These are phyloP conservation scores for Penicillium corylophilum DNA, from an alignment of 2,329 filamentous ascomycete species.

Conservation along the genomic window DNA sequence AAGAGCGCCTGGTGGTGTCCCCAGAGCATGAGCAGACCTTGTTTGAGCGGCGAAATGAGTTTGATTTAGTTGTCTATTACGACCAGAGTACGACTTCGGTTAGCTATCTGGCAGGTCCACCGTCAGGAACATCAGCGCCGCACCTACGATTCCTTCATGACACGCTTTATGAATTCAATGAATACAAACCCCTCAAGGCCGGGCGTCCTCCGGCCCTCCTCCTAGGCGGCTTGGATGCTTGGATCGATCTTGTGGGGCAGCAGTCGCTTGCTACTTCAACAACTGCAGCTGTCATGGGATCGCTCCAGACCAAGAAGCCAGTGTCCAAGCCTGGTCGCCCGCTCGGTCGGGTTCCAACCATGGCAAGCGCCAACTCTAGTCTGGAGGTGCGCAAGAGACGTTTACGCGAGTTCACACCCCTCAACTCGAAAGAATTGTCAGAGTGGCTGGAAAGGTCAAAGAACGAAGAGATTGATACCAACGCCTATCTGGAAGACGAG, in stretches of 20 bases:
- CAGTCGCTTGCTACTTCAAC: conserved; percentile 61
- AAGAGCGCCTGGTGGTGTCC: conserved; percentile 50
- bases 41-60: conserved; percentile 71
- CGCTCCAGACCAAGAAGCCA: conserved; percentile 39
- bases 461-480: conserved; percentile 59
- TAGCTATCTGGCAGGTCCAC: conserved; percentile 54
- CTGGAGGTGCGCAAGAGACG: conserved; percentile 57
- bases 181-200: conserved; percentile 66
- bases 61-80: conserved; percentile 87
- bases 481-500: conserved; percentile 41
- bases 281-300: conserved; percentile 52
- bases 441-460: conserved; percentile 76
- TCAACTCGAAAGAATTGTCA: conserved; percentile 77
- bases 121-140: conserved; percentile 46
- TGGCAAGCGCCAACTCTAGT: conserved; percentile 51
- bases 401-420: conserved; percentile 63
- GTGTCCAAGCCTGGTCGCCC: conserved; percentile 46
- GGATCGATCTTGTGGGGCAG: conserved; percentile 77
- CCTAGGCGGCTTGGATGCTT: conserved; percentile 78
- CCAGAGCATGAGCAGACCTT: conserved; percentile 64
- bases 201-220: conserved; percentile 72
- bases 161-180: conserved; percentile 81
- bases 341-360: conserved; percentile 53
- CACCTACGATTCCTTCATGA: conserved; percentile 73
- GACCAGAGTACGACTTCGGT: conserved; percentile 66